Base-by-base conservation (phyloP, 2,329 filamentous ascomycete genomes). In the Colletotrichum liriopes region DNA sequence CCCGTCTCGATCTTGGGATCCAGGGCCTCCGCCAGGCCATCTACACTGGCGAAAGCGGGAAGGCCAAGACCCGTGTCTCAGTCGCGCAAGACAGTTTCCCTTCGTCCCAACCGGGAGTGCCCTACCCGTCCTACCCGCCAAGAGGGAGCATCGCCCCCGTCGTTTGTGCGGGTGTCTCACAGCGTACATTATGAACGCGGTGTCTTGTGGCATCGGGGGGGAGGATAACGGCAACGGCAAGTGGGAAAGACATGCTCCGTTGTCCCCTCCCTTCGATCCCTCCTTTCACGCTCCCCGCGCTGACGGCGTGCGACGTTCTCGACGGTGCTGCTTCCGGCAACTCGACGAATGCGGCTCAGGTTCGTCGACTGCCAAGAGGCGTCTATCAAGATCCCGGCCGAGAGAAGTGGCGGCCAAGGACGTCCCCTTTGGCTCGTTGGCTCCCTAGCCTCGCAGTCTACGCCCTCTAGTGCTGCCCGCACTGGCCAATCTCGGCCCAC, bases 351-450 rank as follows among this genome's bases (percentile, higher is more conserved):
- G 45, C 60, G 60, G 60, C 16, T 41, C 16, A 5, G 16, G 14
- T 37, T 26, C 35, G 1, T 12, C 56, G n/a, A 35, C 29, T 11
- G 29, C 35, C 18, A 39, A 49, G 45, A 62, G 32, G 12, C 14
- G 20, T 14, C 59, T 29, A 51, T 39, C 32, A 7, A 49, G 20
- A 26, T 61, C 29, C 43, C 59, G 43, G 59, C 59, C 59, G 43
- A 49, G 59, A 62, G n/a, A 23, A 45, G n/a, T 16, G n/a, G n/a
- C n/a, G 43, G 14, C 26, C 16, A n/a, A 11, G 35, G 32, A 18
- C 59, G 5, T 41, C 32, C 26, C 18, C 43, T 51, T 29, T 39
- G 29, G 60, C 60, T 41, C 60, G 7, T 29, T 12, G 9, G 32
- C 43, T 20, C 59, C 11, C 32, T 49, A 29, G 45, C 29, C 45